Evolutionary conservation across 31 red algal genomes (phyloP).

Genomic region (Endocladia muricata): DNA sequence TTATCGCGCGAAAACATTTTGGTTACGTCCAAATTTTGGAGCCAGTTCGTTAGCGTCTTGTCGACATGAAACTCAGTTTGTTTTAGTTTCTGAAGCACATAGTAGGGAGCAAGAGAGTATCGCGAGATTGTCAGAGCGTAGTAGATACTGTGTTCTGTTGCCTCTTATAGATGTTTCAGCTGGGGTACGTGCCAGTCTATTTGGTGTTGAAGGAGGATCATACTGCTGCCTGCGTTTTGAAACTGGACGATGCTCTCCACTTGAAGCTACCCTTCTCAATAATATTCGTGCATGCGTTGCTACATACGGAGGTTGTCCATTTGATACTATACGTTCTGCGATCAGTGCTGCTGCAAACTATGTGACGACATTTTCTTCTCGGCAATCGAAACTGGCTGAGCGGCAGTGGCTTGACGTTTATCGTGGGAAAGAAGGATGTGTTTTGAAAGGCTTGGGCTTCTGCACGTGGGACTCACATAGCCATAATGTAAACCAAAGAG

Average conservation of each 20-base stretch:
- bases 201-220: neutral
- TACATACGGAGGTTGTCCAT: neutral
- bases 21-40: slow-evolving; percentile 20
- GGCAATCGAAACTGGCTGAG: neutral
- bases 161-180: neutral
- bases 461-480: slow-evolving; percentile 60
- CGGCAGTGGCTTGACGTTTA: neutral
- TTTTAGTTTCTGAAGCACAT: neutral
- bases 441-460: slow-evolving; percentile 27
- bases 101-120: no score
- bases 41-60: neutral
- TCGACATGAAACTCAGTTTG: neutral
- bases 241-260: slow-evolving; percentile 1
- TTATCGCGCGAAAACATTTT: slow-evolving; percentile 31
- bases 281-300: neutral
- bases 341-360: neutral
- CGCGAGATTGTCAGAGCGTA: no score
- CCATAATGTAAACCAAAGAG: slow-evolving; percentile 16
- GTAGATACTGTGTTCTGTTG: neutral
- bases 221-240: neutral
- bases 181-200: neutral
- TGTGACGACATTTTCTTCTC: neutral
- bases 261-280: neutral
- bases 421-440: neutral
- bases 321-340: neutral